These are phyloP conservation scores for Talinum fruticosum DNA, from an alignment of 148 eudicot species.

Conservation along the genomic window DNA sequence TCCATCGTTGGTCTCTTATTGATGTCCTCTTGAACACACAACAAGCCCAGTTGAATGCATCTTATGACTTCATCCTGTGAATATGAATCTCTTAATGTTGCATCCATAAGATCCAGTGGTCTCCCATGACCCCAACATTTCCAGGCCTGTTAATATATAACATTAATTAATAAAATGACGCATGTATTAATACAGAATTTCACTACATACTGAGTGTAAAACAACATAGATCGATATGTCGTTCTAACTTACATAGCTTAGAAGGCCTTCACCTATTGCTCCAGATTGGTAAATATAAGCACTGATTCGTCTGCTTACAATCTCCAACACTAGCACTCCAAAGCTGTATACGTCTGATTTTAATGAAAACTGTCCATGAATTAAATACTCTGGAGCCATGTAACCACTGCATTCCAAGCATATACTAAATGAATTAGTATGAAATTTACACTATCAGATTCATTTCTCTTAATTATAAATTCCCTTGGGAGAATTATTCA, in stretches of 20 bases:
- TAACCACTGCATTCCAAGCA: no score
- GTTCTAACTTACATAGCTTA: conserved; percentile 15
- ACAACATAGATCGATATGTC: no score
- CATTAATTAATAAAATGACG: neutral
- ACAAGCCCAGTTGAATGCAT: conserved; percentile 23
- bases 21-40: conserved; percentile 24
- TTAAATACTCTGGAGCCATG: no score
- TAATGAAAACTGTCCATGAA: no score
- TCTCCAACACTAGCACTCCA: no score
- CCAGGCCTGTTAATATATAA: conserved; percentile 11
- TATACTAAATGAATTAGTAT: no score
- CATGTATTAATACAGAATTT: neutral
- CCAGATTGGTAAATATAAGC: neutral
- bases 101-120: conserved; percentile 18
- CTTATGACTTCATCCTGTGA: conserved; percentile 23
- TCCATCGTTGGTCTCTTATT: no score
- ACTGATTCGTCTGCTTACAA: conserved; percentile 13
- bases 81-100: conserved; percentile 9
- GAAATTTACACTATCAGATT: no score
- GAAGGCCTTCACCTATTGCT: neutral
- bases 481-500: no score
- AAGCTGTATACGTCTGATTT: no score
- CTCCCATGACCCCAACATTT: conserved; percentile 14
- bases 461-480: no score
- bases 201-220: neutral